A percentile compares a stretch with the other conserved stretches of the same genome.
phyloP scores from a whole-genome alignment of 2,329 filamentous ascomycete species.

The Immersiporthe knoxdaviesiana region DNA sequence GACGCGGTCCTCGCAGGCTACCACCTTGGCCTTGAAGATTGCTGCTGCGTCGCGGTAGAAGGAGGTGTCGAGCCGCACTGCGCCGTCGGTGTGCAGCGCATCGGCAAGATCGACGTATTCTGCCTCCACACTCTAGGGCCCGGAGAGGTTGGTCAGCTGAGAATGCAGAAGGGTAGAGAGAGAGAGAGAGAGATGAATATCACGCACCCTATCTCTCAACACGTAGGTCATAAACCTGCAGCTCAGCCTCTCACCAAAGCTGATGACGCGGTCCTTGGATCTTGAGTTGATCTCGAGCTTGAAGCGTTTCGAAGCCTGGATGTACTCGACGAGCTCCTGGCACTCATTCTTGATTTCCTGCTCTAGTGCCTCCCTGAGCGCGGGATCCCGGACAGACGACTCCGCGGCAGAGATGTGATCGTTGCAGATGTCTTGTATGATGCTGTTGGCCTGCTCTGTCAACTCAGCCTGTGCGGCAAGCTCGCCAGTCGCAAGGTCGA shows the following conservation, averaged over 20 bases:
- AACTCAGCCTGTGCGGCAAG: slow-evolving; percentile 57
- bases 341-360: slow-evolving; percentile 78
- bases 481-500: slow-evolving; percentile 56
- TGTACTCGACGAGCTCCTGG: slow-evolving; percentile 75
- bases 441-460: slow-evolving; percentile 67
- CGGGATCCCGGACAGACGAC: slow-evolving; percentile 60
- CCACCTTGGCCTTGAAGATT: slow-evolving; percentile 65
- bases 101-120: slow-evolving; percentile 91
- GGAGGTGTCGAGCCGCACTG: slow-evolving; percentile 62
- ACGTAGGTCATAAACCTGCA: slow-evolving; percentile 89
- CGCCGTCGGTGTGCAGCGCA: slow-evolving; percentile 69
- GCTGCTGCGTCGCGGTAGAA: slow-evolving; percentile 71
- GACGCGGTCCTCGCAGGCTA: slow-evolving; percentile 67
- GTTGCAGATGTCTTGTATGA: slow-evolving; percentile 79
- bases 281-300: slow-evolving; percentile 76
- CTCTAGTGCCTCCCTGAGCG: slow-evolving; percentile 62
- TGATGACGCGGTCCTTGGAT: slow-evolving; percentile 86
- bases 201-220: slow-evolving; percentile 68
- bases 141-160: slow-evolving; percentile 38
- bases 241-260: slow-evolving; percentile 93
- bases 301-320: slow-evolving; percentile 65
- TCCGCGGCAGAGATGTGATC: slow-evolving; percentile 80
- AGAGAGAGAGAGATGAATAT: not conserved
- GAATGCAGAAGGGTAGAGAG: not conserved
- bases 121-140: slow-evolving; percentile 69